Evolutionary conservation across 371 early-diverging fungal species (phyloP).

Genomic region (Catenaria anguillulae): DNA sequence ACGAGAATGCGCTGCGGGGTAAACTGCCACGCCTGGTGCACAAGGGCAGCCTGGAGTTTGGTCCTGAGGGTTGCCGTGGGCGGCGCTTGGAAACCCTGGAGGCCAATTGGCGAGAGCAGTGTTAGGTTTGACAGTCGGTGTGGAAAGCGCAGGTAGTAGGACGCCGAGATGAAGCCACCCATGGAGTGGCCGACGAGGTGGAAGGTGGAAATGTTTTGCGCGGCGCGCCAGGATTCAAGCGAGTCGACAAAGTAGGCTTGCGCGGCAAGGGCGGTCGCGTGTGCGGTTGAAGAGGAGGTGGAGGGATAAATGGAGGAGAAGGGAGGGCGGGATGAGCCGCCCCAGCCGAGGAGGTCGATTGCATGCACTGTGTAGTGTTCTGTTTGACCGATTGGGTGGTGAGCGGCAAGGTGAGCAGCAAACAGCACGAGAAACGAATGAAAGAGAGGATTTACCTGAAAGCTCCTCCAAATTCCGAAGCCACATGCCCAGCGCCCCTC

Average conservation of each 20-base stretch:
- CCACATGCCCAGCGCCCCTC: background rate
- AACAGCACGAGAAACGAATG: background rate
- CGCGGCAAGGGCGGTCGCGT: conserved; percentile 1
- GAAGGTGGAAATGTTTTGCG: conserved; percentile 10
- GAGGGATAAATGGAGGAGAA: background rate
- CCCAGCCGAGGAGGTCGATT: background rate
- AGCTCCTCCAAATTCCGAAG: background rate
- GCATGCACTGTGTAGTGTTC: background rate
- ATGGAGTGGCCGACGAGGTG: conserved; percentile 15
- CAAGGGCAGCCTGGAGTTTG: background rate
- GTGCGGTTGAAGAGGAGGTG: background rate
- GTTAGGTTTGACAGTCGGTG: conserved; percentile 10
- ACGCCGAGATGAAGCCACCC: conserved; percentile 8
- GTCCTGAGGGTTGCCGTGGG: background rate
- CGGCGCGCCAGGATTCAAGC: conserved; percentile 12
- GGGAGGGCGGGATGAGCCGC: background rate
- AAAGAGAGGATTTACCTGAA: background rate
- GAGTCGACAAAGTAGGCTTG: conserved; percentile 13
- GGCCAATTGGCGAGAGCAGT: conserved; percentile 12
- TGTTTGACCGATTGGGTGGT: background rate
- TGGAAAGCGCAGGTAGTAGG: conserved; percentile 12
- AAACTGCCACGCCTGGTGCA: conserved; percentile 9
- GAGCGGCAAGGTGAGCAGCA: too few relatives aligned
- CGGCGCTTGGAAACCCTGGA: conserved; percentile 10
- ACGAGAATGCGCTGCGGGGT: conserved; percentile 14